Base-by-base conservation (phyloP, 129 eudicot genomes). In the Helianthus tuberosus region DNA sequence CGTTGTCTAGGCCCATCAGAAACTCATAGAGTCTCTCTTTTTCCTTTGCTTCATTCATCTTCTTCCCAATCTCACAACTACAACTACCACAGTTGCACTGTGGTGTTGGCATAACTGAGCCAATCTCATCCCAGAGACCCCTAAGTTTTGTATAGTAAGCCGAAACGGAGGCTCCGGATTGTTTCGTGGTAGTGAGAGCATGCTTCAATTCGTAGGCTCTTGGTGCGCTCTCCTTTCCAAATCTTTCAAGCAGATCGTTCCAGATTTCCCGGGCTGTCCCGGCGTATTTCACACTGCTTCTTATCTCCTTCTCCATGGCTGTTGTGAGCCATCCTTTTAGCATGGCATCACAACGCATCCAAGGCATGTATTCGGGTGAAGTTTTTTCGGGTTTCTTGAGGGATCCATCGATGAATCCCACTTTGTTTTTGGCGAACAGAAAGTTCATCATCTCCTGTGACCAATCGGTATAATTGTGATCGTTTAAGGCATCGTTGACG, bases 301-400 rank as follows among this genome's bases (percentile, higher is more conserved):
- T 47, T 8, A 47, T 47, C 12, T 47, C 51, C 8, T 47, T 47
- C 14, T 58, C 39, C 64, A n/a, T n/a, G n/a, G n/a, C n/a, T n/a
- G n/a, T n/a, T n/a, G n/a, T n/a, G n/a, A n/a, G n/a, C n/a, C n/a
- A 58, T 58, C 36, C 64, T 3, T 58, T 58, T 58, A 58, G 11
- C 64, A 58, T 58, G 64, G 64, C 38, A 6, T 58, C 64, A 58
- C 64, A 58, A 23, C 64, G 64, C 36, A 58, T 58, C 64, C 64
- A 38, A 58, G 14, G 14, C 39, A 23, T 58, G 64, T 58, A 58
- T 12, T 58, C 11, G 14, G 14, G 13, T 3, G 38, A 2, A 0
- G 64, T 58, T 54, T 54, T 47, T 11, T 47, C 51, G 13, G 51
- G 51, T 11, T 47, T 47, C 51, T 47, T 47, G 8, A 47, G 51